Conservation (phyloP, 306 rosid species). For the Prunus campanulata region DNA sequence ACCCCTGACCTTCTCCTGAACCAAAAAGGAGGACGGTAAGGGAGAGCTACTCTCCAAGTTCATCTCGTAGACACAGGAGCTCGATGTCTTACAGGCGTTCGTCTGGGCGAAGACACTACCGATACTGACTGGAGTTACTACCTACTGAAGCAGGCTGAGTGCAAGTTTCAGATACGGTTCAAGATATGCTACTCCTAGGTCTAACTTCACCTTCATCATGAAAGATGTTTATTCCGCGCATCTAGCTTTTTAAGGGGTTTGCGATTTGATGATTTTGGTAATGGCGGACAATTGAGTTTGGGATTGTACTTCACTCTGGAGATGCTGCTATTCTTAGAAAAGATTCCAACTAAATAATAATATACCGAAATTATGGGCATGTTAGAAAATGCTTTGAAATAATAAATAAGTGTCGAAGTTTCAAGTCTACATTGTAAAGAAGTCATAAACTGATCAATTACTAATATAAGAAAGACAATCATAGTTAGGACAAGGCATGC, state of each 20-base stretch:
- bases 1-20: constrained; percentile 27
- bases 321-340: background rate
- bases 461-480: too few relatives aligned
- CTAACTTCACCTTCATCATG: constrained; percentile 41
- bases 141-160: background rate
- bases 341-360: too few relatives aligned
- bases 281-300: background rate
- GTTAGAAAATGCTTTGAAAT: background rate
- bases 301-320: background rate
- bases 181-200: constrained; percentile 48
- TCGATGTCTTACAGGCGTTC: constrained; percentile 23
- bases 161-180: constrained; percentile 59
- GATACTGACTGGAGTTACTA: constrained; percentile 22
- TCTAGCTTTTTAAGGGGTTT: background rate
- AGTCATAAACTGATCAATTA: too few relatives aligned
- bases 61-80: constrained; percentile 34
- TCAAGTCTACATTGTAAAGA: background rate
- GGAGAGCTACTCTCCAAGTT: constrained; percentile 29
- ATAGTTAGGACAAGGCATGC: too few relatives aligned
- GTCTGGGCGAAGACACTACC: background rate
- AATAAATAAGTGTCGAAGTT: too few relatives aligned
- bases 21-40: constrained; percentile 25
- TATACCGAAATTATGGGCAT: background rate
- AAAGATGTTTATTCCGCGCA: background rate
- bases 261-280: background rate